Evolutionary conservation across 345 rosid genomes (phyloP), one percentile per base, ranked within the genome.

Genomic region (Cardiospermum halicacabum): DNA sequence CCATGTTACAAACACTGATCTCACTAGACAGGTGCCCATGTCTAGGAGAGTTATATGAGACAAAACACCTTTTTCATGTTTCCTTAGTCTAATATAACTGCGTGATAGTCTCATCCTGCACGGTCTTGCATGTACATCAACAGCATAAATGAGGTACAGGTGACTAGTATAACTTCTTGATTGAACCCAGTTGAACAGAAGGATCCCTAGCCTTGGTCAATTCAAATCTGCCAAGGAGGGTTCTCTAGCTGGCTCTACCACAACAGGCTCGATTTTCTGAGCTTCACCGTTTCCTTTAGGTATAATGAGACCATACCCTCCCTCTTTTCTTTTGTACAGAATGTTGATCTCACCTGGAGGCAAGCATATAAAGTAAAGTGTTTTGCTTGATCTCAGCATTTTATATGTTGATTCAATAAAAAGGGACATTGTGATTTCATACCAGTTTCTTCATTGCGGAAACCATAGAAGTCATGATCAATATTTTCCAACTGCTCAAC

Each of bases 391-490:
- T 18, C 15, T 15, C 16, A 55, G 26, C 5, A 26, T 9, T 48
- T 55, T 48, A 15, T 15, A 56, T 6, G 27, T 56, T 31, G 26
- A 21, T 31, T 31, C 18, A 61, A 53, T 42, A 19, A 39, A 53
- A 50, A 61, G 21, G 31, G 21, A 59, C 27, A 64, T 5, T 11
- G 12, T 36, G 54, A 58, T 15, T 25, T 60, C 77, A 60, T 82
- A 93, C 98, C 94, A 2, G 97, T 93, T 75, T 86, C 94, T 80
- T 90, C 96, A 42, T 90, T 86, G 47, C 86, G 80, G 71, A 90
- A 93, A 57, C 85, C 97, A 62, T 90, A 93, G 76, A 93, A 93
- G 66, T 88, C 97, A 3, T 93, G 98, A 70, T 78, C 81, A 36
- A 93, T 82, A 68, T 81, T 77, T 64, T 93, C 92, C 72, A 90